These are phyloP conservation scores for Andrographis paniculata DNA, from an alignment of 305 asterid genomes.

Conservation along the genomic window DNA sequence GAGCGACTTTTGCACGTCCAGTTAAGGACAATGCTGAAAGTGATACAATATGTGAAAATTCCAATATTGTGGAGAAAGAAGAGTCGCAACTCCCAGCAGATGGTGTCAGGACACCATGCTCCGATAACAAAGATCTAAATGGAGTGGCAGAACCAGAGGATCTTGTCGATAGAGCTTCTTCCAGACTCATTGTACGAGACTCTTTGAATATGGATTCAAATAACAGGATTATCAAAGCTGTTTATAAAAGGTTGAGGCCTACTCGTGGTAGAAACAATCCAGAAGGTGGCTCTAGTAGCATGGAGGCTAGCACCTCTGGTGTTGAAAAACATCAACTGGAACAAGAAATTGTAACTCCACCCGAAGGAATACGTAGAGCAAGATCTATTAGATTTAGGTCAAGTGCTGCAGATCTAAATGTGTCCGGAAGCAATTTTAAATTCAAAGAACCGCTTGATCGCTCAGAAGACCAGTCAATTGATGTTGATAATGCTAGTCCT, in stretches of 20 bases:
- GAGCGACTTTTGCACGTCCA: slow-evolving; percentile 25
- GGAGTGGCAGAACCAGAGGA: slow-evolving; percentile 29
- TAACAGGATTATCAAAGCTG: slow-evolving; percentile 65
- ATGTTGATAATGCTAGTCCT: slow-evolving; percentile 36
- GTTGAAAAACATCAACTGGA: slow-evolving; percentile 30
- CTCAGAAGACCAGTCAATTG: slow-evolving; percentile 45
- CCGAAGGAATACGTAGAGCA: slow-evolving; percentile 60
- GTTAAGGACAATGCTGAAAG: slow-evolving; percentile 28
- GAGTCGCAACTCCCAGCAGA: slow-evolving; percentile 30
- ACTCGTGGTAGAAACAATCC: slow-evolving; percentile 43
- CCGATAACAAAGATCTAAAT: slow-evolving; percentile 27
- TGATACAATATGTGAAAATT: slow-evolving; percentile 23
- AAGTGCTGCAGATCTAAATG: slow-evolving; percentile 30
- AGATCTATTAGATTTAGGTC: slow-evolving; percentile 63
- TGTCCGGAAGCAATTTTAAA: slow-evolving; percentile 29
- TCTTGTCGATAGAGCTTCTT: slow-evolving; percentile 30
- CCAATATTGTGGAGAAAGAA: slow-evolving; percentile 20
- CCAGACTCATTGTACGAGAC: slow-evolving; percentile 34
- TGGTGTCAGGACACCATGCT: slow-evolving; percentile 22
- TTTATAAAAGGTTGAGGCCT: slow-evolving; percentile 72
- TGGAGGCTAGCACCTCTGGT: slow-evolving; percentile 64
- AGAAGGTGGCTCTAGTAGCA: slow-evolving; percentile 30
- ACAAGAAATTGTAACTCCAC: slow-evolving; percentile 37
- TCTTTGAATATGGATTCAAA: slow-evolving; percentile 43
- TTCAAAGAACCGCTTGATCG: slow-evolving; percentile 32